Conservation (phyloP, 2,329 filamentous ascomycete species). For the Xylaria sp. region DNA sequence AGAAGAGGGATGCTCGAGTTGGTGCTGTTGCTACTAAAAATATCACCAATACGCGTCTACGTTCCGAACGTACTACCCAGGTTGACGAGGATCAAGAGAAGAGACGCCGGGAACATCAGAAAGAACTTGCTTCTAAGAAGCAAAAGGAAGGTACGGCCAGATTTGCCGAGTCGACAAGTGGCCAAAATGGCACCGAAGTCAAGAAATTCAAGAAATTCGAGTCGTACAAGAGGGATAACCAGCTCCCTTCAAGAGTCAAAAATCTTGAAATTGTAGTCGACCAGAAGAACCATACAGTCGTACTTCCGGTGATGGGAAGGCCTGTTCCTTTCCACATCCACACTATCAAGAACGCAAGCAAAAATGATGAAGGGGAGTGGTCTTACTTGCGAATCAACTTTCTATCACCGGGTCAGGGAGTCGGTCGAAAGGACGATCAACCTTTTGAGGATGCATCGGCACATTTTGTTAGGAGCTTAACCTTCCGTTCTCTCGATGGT, state of each 20-base stretch:
- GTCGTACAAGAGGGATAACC: conserved; percentile 97
- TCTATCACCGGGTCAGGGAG: conserved; percentile 94
- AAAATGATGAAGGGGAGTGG: conserved; percentile 94
- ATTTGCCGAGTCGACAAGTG: conserved; percentile 86
- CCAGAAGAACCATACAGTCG: conserved; percentile 86
- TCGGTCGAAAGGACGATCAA: conserved; percentile 95
- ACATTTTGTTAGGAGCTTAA: conserved; percentile 95
- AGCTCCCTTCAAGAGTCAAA: conserved; percentile 83
- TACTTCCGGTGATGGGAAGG: conserved; percentile 96
- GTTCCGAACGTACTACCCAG: conserved; percentile 88
- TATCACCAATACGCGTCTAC: conserved; percentile 91
- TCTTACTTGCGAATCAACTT: conserved; percentile 97
- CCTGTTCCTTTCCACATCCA: conserved; percentile 97
- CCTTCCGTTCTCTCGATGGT: conserved; percentile 90
- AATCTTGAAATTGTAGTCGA: conserved; percentile 93
- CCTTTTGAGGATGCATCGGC: conserved; percentile 96
- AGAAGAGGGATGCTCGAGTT: conserved; percentile 84
- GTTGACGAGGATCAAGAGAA: conserved; percentile 91
- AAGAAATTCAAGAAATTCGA: conserved; percentile 99
- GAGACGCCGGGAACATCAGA: conserved; percentile 89
- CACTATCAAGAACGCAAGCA: conserved; percentile 99
- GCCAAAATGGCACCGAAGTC: conserved; percentile 87
- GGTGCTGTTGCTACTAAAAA: conserved; percentile 93
- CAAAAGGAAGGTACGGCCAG: conserved; percentile 86
- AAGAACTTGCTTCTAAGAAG: conserved; percentile 86